Percentiles rank a stretch among this genome's conserved stretches.
phyloP scores from a whole-genome alignment of 2,329 filamentous ascomycete species.

The Cladophialophora yegresii region DNA sequence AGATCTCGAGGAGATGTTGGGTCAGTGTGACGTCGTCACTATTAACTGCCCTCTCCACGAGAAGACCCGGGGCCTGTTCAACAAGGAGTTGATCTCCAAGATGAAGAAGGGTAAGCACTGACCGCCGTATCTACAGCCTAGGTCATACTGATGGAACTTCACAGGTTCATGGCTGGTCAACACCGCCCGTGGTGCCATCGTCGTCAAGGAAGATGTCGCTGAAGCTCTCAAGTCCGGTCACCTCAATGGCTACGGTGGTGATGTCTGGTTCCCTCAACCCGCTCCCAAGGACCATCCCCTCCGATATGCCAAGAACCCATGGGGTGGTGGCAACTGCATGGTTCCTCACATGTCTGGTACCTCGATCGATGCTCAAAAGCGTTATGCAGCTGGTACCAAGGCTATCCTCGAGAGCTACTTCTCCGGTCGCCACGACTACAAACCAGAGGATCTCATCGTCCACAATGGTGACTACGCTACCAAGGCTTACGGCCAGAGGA shows the following conservation, averaged over 20 bases:
- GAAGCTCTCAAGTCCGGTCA: constrained; percentile 89
- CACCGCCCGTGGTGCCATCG: constrained; percentile 97
- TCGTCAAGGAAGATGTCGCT: constrained; percentile 98
- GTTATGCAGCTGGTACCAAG: constrained; percentile 87
- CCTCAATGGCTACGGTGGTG: constrained; percentile 54
- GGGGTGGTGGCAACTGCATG: constrained; percentile 97
- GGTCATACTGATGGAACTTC: neutral
- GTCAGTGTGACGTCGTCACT: constrained; percentile 94
- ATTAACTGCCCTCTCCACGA: constrained; percentile 99
- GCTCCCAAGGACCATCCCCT: constrained; percentile 91
- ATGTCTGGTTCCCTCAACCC: constrained; percentile 91
- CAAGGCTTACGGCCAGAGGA: constrained; percentile 82
- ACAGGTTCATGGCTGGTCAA: constrained; percentile 92
- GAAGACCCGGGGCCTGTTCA: constrained; percentile 94
- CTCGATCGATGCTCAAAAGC: constrained; percentile 94
- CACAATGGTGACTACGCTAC: constrained; percentile 89
- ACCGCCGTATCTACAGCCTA: neutral
- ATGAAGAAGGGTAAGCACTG: constrained; percentile 82
- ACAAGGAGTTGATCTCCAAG: constrained; percentile 97
- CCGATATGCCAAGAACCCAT: constrained; percentile 89
- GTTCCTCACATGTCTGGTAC: constrained; percentile 99
- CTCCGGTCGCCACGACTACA: constrained; percentile 82
- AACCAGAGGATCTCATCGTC: constrained; percentile 86
- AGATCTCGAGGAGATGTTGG: constrained; percentile 86
- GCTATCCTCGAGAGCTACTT: constrained; percentile 89